These are phyloP conservation scores for Aspergillus sp. DNA, from an alignment of 2,329 filamentous ascomycete genomes.

Conservation along the genomic window DNA sequence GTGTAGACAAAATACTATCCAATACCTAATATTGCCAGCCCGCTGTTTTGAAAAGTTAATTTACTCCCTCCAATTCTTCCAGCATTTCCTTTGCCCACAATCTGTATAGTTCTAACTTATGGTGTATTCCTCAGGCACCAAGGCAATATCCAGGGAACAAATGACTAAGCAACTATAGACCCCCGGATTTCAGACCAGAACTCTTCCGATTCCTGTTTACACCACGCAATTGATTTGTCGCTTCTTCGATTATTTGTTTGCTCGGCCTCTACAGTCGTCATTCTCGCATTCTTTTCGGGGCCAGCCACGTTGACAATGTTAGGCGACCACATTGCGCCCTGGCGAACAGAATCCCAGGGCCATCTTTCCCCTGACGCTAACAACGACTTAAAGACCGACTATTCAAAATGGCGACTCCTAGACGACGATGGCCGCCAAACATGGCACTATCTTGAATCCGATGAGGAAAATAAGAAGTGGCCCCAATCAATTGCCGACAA, in stretches of 20 bases:
- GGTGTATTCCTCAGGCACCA: neutral
- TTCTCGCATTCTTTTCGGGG: neutral
- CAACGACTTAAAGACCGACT: slow-evolving; percentile 65
- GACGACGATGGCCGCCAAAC: slow-evolving; percentile 84
- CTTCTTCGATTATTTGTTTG: neutral
- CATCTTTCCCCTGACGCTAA: slow-evolving; percentile 34
- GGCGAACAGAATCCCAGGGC: slow-evolving; percentile 36
- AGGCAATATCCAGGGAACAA: neutral
- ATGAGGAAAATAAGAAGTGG: slow-evolving; percentile 72
- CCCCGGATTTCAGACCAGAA: neutral
- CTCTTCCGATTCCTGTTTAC: neutral
- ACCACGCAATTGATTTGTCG: neutral
- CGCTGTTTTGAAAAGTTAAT: too few relatives aligned
- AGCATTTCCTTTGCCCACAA: neutral
- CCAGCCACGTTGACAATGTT: slow-evolving; percentile 19
- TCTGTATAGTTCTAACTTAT: neutral
- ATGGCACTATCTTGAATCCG: slow-evolving; percentile 83
- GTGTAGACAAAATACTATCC: too few relatives aligned
- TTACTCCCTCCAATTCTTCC: neutral
- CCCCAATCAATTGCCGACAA: slow-evolving; percentile 88
- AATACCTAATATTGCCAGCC: too few relatives aligned
- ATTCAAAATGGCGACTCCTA: slow-evolving; percentile 76
- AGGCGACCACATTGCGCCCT: slow-evolving; percentile 32
- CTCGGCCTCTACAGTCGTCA: neutral
- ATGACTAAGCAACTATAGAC: slow-evolving; percentile 7